Evolutionary conservation across 768 basidiomycete genomes (phyloP), one percentile per base, ranked within the genome.

Genomic region (Hemileccinum rubropunctum): DNA sequence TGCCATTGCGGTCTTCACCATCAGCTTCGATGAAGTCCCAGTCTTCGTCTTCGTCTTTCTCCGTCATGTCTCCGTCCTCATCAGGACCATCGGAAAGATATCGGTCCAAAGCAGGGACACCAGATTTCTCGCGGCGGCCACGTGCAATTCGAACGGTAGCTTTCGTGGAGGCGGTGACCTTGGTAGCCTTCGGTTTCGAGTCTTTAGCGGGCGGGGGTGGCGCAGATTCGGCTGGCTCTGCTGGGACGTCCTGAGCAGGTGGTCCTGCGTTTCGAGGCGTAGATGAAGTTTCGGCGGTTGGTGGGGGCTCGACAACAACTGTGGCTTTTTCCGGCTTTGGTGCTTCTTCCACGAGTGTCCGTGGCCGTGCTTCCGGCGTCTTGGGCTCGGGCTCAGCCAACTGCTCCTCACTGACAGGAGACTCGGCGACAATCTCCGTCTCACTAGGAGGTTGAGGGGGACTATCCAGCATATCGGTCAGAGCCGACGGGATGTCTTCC

Each of bases 21-120:
- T 86, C 86, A 6, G 73, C 88, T 34, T 92, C 89, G 52, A 95
- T 78, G 54, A 94, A 81, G 77, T 94, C 92, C 92, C 93, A 95
- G 49, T 93, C 92, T 36, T 91, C 88, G 44, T 92, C 91, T 47
- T 85, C 82, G 17, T 70, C 69, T 45, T 48, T 71, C 58, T 76
- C 76, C 17, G 71, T 73, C 48, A 61, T 63, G 27, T 71, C 71
- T 1, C 59, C 73, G 15, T 76, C 75, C 51, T 73, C 75, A 26
- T 75, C 74, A 51, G 69, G 70, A 34, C 67, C 76, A 62, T 82
- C 83, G 13, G 79, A 77, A 26, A 89, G 69, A 61, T 83, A 82
- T 40, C 82, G 79, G 66, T 93, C 89, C 66, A 94, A 70, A 2
- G 89, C 90, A 14, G 83, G 77, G 37, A 93, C 80, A 50, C 89